Evolutionary conservation across 2,329 filamentous ascomycete species (phyloP).

Genomic region (Alternaria hordeiaustralica): DNA sequence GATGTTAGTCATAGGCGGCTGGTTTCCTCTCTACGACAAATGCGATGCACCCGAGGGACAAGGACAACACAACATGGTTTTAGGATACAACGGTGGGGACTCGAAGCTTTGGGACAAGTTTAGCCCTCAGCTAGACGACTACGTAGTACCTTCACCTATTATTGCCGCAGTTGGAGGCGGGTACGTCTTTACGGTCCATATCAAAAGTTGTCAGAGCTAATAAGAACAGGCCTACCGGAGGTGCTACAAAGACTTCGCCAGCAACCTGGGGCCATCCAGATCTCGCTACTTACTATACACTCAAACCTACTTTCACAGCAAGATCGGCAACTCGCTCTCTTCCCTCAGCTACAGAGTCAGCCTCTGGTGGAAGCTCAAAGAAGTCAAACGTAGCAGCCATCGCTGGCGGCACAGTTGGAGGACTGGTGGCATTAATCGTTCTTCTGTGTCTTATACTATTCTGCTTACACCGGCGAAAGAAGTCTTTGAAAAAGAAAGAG

Average conservation of each 20-base stretch:
- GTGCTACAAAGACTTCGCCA: conserved; percentile 62
- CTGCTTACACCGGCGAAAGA: conserved; percentile 48
- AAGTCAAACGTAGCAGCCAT: conserved; percentile 47
- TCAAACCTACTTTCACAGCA: conserved; percentile 54
- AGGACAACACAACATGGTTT: conserved; percentile 64
- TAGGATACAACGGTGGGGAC: conserved; percentile 57
- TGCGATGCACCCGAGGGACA: conserved; percentile 63
- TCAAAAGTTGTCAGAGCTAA: conserved; percentile 24
- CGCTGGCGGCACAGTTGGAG: conserved; percentile 51
- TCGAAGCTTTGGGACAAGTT: conserved; percentile 61
- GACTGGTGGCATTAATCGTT: conserved; percentile 40
- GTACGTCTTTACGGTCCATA: conserved; percentile 27
- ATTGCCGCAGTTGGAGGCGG: conserved; percentile 54
- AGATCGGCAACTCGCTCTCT: conserved; percentile 61
- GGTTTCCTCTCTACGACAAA: conserved; percentile 53
- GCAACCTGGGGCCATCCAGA: conserved; percentile 59
- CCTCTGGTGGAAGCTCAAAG: conserved; percentile 10
- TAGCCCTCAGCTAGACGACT: conserved; percentile 57
- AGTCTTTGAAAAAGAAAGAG: conserved; percentile 29
- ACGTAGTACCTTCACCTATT: conserved; percentile 62
- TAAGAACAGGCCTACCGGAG: conserved; percentile 53
- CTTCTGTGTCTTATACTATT: conserved; percentile 44
- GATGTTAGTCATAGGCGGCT: conserved; percentile 69
- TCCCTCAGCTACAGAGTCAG: conserved; percentile 30
- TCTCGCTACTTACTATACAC: conserved; percentile 61